These are phyloP conservation scores for Rhododendron ovatum DNA, from an alignment of 148 eudicot species.

Conservation along the genomic window DNA sequence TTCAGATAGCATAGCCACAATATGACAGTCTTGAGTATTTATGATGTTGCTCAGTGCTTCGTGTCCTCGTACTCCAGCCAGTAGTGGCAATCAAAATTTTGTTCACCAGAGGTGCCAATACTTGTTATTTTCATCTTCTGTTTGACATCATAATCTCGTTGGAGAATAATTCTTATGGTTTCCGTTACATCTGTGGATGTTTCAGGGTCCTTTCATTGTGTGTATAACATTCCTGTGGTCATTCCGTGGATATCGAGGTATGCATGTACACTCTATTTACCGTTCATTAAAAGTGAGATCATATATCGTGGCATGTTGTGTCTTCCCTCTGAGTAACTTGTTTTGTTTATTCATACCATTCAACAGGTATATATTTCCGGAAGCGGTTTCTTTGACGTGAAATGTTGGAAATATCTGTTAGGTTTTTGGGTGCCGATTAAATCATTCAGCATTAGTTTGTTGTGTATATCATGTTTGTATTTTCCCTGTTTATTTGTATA, in stretches of 20 bases:
- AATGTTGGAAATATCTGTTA: constrained; percentile 7
- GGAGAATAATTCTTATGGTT: not conserved
- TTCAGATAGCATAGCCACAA: constrained; percentile 69
- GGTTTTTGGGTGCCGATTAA: not conserved
- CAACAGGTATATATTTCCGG: constrained; percentile 57
- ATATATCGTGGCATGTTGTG: not conserved
- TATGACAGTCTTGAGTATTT: not conserved
- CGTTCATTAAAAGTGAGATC: not conserved
- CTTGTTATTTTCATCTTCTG: not conserved
- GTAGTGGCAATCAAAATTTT: constrained; percentile 18
- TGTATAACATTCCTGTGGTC: constrained; percentile 43
- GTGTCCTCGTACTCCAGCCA: constrained; percentile 16
- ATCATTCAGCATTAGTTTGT: constrained; percentile 1
- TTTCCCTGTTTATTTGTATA: not conserved
- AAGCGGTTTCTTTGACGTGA: constrained; percentile 26
- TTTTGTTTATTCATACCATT: not conserved
- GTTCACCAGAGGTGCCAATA: constrained; percentile 40
- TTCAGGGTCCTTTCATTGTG: constrained; percentile 40
- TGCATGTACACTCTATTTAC: not conserved
- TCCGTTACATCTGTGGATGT: constrained; percentile 10
- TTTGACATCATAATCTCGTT: not conserved
- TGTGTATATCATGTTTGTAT: not conserved
- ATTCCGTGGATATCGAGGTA: constrained; percentile 41
- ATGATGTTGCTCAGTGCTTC: constrained; percentile 18
- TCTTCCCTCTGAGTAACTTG: not conserved